Base-by-base conservation (phyloP, 2,329 filamentous ascomycete species). In the Aspergillus puulaauensis region DNA sequence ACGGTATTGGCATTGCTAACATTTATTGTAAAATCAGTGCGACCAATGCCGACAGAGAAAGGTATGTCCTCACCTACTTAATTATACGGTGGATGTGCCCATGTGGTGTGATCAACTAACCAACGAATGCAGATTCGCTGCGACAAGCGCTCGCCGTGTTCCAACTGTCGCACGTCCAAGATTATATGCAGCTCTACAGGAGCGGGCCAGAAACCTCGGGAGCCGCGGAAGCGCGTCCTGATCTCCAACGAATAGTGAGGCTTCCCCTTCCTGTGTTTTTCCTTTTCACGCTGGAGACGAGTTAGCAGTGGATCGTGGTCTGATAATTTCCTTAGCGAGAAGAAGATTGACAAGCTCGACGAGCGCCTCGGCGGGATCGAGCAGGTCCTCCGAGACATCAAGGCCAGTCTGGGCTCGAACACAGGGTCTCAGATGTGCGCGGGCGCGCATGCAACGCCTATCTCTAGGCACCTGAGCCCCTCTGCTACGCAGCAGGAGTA, bases 271-370 rank as follows among this genome's bases (percentile, higher is more conserved):
- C 9, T 31, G 8, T 31, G 4, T 1, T 9, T 31, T 9, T 8
- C 3, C 27, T 27, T 19, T 31, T 14, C n/a, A 19, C 17, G 17
- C 11, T 15, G 9, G 24, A 15, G 33, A 9, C 23, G 14, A 14
- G 23, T 40, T 50, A 27, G 9, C 9, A 35, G 39, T 9, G 37
- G 27, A 31, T 31, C 9, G 8, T 2, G 23, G 17, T 39, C 44
- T 58, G 41, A 52, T 39, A 11, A 7, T n/a, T 52, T 21, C 15
- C 40, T 7, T 46, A 82, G 79, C 68, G 81, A 83, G 65, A 78
- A 74, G 64, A 82, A 83, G 66, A 81, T 83, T 49, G 80, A 83
- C 59, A 65, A 77, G 12, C 82, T 83, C 51, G 80, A 82, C 62
- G 75, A 79, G 31, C 76, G 80, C 15, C 69, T 83, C 8, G 73